Base-by-base conservation (phyloP, 2,329 filamentous ascomycete species). In the Leptodontidium sp. region DNA sequence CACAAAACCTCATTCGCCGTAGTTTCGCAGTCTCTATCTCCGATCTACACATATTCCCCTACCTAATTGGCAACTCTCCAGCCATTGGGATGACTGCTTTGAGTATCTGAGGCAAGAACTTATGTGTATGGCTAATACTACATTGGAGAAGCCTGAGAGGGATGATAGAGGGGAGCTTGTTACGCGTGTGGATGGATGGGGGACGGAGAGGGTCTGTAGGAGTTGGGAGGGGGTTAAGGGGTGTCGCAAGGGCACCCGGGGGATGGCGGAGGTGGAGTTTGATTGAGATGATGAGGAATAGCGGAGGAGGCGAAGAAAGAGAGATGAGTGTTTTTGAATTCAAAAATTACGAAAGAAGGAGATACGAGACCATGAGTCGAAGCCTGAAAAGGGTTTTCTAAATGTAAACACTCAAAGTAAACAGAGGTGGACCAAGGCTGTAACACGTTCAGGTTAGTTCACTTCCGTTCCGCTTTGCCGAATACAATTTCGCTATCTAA, bases 61-160 rank as follows among this genome's bases (percentile, higher is more conserved):
- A 52, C 49, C 21, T 52, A 2, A 52, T 52, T 9, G 49, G n/a
- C 49, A 52, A 52, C 11, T 52, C 5, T 26, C 24, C 9, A 21
- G 21, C 0, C 49, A 26, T 21, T 52, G 49, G 49, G 49, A 52
- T 6, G 6, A 52, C 49, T 52, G 49, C 14, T 52, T 52, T 6
- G 49, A 52, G 9, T 52, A 52, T 24, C 49, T 52, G 21, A 24
- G 49, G 9, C 49, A 52, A 15, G 49, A 9, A 6, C 11, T 52
- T 7, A 52, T 52, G 49, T 52, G 49, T 15, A 52, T 9, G 49
- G 49, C 49, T 52, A 21, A 52, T 52, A 52, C 49, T 52, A 52
- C 49, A 1, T 15, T 52, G 11, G 49, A 52, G 24, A 21, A 29
- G 21, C n/a, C 29, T 7, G 24, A 52, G 49, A 14, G 21, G 49